Evolutionary conservation across 2,329 filamentous ascomycete genomes (phyloP), one percentile per base, ranked within the genome.

Genomic region (Drechmeria coniospora): DNA sequence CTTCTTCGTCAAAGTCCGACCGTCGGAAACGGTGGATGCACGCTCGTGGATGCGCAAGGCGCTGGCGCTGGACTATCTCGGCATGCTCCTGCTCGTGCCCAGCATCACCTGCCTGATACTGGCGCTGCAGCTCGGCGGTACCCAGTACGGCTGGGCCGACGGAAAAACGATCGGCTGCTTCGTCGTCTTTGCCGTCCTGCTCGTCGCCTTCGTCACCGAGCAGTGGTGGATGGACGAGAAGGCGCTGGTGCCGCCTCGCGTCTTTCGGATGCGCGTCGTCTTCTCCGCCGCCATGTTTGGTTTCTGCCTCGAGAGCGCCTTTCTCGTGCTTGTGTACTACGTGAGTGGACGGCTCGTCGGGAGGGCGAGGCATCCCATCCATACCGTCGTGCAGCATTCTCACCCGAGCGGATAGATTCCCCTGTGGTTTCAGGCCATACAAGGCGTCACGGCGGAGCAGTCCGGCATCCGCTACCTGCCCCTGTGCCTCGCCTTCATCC

Each of bases 101-200:
- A 56, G 59, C 21, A 54, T 70, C 25, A 44, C 70, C 34, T 63
- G 58, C 37, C 50, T 71, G 9, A 47, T 73, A 7, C 53, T 74
- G 4, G 67, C 65, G 6, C 50, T 73, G 21, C 61, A 72, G 38
- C 72, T 63, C 60, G 68, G 66, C 10, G 68, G 68, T 7, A 50
- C 57, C 21, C 44, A 58, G 15, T 61, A 64, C 30, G 27, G 65
- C 4, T 74, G 67, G 68, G 51, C 43, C 31, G 56, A 52, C 45
- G 45, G 55, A 9, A 51, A 46, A 15, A 53, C 69, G 27, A 61
- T 70, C 21, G 64, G 61, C 2, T 47, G 71, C 13, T 59, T 72
- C 29, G 51, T 60, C 7, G 59, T 62, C 4, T 57, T 56, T n/a
- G 63, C 44, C 2, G 43, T 54, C 13, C 56, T 69, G 44, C 45